These are phyloP conservation scores for Ascochyta viciae-villosae DNA, from an alignment of 2,329 filamentous ascomycete species.

Conservation along the genomic window DNA sequence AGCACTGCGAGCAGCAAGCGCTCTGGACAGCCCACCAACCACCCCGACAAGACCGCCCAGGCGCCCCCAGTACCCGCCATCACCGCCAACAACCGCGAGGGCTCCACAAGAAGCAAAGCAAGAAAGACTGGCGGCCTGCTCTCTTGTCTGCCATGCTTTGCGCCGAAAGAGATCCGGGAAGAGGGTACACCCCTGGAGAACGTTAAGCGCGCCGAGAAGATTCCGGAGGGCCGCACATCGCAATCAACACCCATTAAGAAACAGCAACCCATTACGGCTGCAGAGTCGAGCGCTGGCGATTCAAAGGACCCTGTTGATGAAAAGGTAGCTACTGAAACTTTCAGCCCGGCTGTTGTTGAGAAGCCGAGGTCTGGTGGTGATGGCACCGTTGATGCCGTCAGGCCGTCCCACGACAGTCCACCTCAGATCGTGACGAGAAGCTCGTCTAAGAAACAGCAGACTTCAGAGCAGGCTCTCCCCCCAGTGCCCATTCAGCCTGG, in stretches of 20 bases:
- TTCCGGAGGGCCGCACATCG: constrained; percentile 50
- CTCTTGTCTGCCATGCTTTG: constrained; percentile 71
- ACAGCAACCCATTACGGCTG: constrained; percentile 47
- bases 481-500: constrained; percentile 42
- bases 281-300: constrained; percentile 53
- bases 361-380: constrained; percentile 29
- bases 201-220: constrained; percentile 50
- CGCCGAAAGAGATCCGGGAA: constrained; percentile 65
- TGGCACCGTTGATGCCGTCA: constrained; percentile 26
- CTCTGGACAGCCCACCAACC: constrained; percentile 47
- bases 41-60: constrained; percentile 51
- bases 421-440: constrained; percentile 42
- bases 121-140: constrained; percentile 54
- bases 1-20: constrained; percentile 57
- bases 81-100: constrained; percentile 36
- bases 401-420: constrained; percentile 29
- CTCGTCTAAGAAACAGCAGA: constrained; percentile 42
- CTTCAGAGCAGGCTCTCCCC: constrained; percentile 37
- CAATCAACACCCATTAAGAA: constrained; percentile 59
- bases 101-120: constrained; percentile 47
- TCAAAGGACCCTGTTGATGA: constrained; percentile 56
- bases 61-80: constrained; percentile 40
- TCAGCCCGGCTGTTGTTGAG: constrained; percentile 31
- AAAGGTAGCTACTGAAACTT: constrained; percentile 45
- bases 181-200: constrained; percentile 56